Conservation (phyloP, 129 eudicot species). For the Centaurea solstitialis region DNA sequence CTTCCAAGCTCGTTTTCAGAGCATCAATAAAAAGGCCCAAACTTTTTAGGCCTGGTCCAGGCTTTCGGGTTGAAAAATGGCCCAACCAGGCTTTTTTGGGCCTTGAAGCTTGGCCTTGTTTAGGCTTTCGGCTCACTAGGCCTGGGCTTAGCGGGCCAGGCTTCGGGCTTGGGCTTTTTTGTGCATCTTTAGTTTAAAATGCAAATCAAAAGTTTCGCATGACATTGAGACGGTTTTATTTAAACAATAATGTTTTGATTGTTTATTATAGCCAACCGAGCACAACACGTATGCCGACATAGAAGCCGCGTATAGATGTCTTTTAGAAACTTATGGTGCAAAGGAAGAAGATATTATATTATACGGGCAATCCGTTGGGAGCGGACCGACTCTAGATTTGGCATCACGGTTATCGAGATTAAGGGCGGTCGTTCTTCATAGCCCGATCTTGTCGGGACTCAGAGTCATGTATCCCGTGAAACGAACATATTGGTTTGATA, state of each 20-base stretch:
- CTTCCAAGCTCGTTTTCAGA: too few relatives aligned
- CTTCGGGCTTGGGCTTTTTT: too few relatives aligned
- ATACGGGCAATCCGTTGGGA: conserved; percentile 96
- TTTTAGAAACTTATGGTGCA: conserved; percentile 63
- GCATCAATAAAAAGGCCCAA: too few relatives aligned
- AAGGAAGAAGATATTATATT: conserved; percentile 85
- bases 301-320: conserved; percentile 90
- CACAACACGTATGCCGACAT: conserved; percentile 90
- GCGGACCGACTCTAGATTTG: conserved; percentile 92
- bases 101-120: too few relatives aligned
- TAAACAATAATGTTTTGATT: conserved; percentile 1
- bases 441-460: conserved; percentile 89
- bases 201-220: background rate
- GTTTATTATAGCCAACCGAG: conserved; percentile 69
- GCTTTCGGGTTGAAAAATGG: too few relatives aligned
- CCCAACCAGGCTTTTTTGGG: too few relatives aligned
- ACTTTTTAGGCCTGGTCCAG: too few relatives aligned
- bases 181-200: background rate
- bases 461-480: conserved; percentile 99
- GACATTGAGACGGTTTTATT: conserved; percentile 1
- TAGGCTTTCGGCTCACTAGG: too few relatives aligned
- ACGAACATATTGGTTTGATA: conserved; percentile 93
- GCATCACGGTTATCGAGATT: conserved; percentile 75
- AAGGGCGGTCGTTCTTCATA: conserved; percentile 95
- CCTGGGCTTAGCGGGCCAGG: too few relatives aligned